Evolutionary conservation across 305 asterid species (phyloP).

Genomic region (Ilex paraguariensis): DNA sequence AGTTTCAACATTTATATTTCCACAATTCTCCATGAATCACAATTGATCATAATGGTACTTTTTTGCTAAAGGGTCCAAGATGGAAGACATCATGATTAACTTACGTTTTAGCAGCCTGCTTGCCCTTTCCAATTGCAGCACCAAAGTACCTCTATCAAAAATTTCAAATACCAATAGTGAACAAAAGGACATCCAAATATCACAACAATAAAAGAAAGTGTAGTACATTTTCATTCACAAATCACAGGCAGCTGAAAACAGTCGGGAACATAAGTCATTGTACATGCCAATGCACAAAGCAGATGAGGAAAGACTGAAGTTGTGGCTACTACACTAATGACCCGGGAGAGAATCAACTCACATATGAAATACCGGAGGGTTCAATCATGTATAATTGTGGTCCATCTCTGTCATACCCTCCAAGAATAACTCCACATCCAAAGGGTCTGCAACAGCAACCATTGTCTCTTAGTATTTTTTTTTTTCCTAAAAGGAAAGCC

Average conservation of each 20-base stretch:
- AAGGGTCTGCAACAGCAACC: slow-evolving; percentile 58
- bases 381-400: slow-evolving; percentile 93
- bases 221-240: neutral
- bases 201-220: neutral
- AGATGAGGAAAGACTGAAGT: neutral
- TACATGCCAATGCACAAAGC: neutral
- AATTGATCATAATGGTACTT: too few species aligned
- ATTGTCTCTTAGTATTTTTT: too few species aligned
- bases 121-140: slow-evolving; percentile 71
- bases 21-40: too few species aligned
- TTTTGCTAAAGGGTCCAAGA: neutral
- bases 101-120: slow-evolving; percentile 67
- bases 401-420: slow-evolving; percentile 98
- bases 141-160: slow-evolving; percentile 29
- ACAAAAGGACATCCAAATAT: neutral
- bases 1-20: too few species aligned
- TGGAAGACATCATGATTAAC: slow-evolving; percentile 5
- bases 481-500: neutral
- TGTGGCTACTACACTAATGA: too few species aligned
- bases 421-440: slow-evolving; percentile 93
- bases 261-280: neutral
- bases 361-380: slow-evolving; percentile 83
- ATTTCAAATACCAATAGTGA: slow-evolving; percentile 6
- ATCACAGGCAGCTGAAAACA: neutral
- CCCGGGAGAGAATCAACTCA: slow-evolving; percentile 30